Conservation (phyloP, 768 basidiomycete genomes). For the Rhodocollybia butyracea region DNA sequence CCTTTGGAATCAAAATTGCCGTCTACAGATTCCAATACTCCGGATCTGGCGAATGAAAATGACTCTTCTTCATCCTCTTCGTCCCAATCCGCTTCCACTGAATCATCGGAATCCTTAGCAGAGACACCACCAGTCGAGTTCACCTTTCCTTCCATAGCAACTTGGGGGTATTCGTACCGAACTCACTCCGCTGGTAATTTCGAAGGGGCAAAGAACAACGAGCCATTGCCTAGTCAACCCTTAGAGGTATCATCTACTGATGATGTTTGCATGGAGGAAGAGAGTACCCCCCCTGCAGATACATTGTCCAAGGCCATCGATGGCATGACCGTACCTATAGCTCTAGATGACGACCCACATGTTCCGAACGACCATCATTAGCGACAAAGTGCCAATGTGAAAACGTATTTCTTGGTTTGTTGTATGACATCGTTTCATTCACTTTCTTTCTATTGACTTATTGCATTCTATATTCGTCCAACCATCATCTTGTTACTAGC, state of each 20-base stretch:
- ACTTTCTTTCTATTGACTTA: too few species aligned
- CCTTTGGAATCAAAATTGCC: neutral
- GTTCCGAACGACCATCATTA: too few species aligned
- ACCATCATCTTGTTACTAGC: too few species aligned
- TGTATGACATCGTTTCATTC: too few species aligned
- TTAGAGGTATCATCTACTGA: neutral
- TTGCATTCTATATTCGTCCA: too few species aligned
- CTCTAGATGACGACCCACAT: too few species aligned
- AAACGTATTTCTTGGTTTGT: too few species aligned
- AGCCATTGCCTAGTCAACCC: too few species aligned
- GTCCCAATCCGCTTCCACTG: neutral
- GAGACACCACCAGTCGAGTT: constrained; percentile 30
- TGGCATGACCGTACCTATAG: too few species aligned
- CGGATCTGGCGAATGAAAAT: neutral
- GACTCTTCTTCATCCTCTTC: constrained; percentile 3
- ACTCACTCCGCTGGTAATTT: neutral
- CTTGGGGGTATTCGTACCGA: constrained; percentile 11
- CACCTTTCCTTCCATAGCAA: constrained; percentile 39
- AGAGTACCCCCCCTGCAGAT: neutral
- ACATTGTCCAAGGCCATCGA: too few species aligned
- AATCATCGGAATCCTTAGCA: neutral
- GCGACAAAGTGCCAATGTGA: too few species aligned
- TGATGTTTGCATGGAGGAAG: neutral
- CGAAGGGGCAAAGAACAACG: neutral
- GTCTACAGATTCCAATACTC: neutral